A percentile compares a stretch with the other conserved stretches of the same genome.
Conservation (phyloP, 306 rosid species). For the Notholithocarpus densiflorus region DNA sequence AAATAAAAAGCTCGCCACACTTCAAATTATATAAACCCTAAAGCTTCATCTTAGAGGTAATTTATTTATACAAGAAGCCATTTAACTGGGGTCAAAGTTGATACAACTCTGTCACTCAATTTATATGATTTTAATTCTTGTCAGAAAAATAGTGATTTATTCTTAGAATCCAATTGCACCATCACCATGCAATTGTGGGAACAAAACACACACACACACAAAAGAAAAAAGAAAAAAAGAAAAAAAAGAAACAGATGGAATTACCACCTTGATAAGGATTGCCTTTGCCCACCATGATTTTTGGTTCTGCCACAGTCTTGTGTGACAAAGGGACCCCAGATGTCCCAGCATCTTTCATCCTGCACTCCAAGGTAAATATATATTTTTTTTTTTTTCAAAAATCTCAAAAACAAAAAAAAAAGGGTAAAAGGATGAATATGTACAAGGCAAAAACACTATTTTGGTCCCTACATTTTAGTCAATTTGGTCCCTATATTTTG, state of each 20-base stretch:
- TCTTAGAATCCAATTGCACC: background rate
- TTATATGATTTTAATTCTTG: conserved; percentile 7
- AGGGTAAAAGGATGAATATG: background rate
- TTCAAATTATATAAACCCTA: background rate
- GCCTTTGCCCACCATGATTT: conserved; percentile 95
- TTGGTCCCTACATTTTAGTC: too few relatives aligned
- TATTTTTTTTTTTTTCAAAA: background rate
- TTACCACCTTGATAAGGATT: conserved; percentile 91
- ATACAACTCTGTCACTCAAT: background rate
- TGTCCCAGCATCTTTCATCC: conserved; percentile 58
- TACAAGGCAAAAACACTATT: too few relatives aligned
- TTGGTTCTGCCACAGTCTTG: conserved; percentile 81
- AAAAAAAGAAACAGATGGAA: background rate
- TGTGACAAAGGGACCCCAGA: conserved; percentile 62
- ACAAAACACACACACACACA: conserved; percentile 12
- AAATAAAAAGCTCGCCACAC: background rate
- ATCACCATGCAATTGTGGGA: background rate
- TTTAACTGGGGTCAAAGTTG: background rate
- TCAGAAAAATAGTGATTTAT: background rate
- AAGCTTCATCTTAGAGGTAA: background rate
- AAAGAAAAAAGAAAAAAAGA: too few relatives aligned
- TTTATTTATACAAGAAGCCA: background rate
- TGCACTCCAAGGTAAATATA: conserved; percentile 28
- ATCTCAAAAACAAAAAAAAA: background rate
- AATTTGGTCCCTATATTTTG: too few relatives aligned